These are phyloP conservation scores for Aspergillus amoenus DNA, from an alignment of 2,329 filamentous ascomycete species.

Conservation along the genomic window DNA sequence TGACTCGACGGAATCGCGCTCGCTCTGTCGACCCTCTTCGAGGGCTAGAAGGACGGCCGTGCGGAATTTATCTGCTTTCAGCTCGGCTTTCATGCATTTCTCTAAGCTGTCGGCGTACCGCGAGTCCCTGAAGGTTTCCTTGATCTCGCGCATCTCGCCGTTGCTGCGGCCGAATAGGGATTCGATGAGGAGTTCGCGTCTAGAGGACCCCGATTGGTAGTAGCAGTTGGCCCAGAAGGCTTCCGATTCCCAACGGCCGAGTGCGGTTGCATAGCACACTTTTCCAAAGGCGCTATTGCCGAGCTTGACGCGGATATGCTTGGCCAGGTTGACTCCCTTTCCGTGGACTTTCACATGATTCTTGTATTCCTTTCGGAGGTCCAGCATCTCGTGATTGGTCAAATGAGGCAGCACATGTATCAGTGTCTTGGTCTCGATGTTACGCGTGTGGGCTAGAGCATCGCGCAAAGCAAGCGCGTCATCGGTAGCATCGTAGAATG, in stretches of 20 bases:
- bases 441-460: conserved; percentile 67
- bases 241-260: conserved; percentile 89
- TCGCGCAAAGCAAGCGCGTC: conserved; percentile 75
- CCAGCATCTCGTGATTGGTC: conserved; percentile 82
- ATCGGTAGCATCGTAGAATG: conserved; percentile 79
- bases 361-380: conserved; percentile 88
- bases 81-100: conserved; percentile 85
- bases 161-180: conserved; percentile 87
- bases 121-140: conserved; percentile 84
- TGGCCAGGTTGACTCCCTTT: conserved; percentile 52
- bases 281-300: conserved; percentile 70
- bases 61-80: conserved; percentile 96
- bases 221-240: conserved; percentile 98
- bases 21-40: conserved; percentile 80
- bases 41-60: conserved; percentile 80
- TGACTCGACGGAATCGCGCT: conserved; percentile 65
- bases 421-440: conserved; percentile 68
- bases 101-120: conserved; percentile 80
- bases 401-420: conserved; percentile 82
- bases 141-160: conserved; percentile 82
- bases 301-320: conserved; percentile 49
- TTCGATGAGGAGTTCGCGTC: conserved; percentile 89
- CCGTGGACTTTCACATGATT: conserved; percentile 68
- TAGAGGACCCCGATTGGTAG: conserved; percentile 84
- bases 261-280: conserved; percentile 82